phyloP scores from a whole-genome alignment of 2,329 filamentous ascomycete genomes.

The Fusarium sp. region DNA sequence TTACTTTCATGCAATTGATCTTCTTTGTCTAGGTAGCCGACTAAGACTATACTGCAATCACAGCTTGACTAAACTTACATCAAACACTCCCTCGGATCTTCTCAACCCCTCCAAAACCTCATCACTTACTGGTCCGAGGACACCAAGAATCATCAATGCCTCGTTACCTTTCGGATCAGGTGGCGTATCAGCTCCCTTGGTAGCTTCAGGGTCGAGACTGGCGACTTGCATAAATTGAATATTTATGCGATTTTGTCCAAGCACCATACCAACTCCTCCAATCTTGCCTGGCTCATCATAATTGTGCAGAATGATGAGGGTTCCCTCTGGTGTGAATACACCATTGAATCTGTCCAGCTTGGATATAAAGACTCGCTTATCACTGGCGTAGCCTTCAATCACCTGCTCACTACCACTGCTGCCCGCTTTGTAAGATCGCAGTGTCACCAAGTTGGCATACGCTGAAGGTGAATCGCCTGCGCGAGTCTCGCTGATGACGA shows the following conservation, averaged over 20 bases:
- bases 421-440: constrained; percentile 63
- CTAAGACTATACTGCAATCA: constrained; percentile 32
- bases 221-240: constrained; percentile 84
- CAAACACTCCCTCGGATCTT: constrained; percentile 63
- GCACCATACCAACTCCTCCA: constrained; percentile 77
- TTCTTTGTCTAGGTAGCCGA: too few relatives aligned
- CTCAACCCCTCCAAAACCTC: constrained; percentile 63
- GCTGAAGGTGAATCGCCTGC: constrained; percentile 71
- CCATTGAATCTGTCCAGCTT: constrained; percentile 79
- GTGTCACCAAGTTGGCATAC: constrained; percentile 77
- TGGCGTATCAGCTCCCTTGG: constrained; percentile 37
- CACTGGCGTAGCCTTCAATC: constrained; percentile 75
- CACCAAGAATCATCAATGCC: constrained; percentile 84
- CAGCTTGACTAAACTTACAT: constrained; percentile 64
- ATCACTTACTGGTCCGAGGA: constrained; percentile 72
- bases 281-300: constrained; percentile 87
- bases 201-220: constrained; percentile 54
- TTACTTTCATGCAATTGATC: neutral
- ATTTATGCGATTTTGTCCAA: constrained; percentile 79
- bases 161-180: constrained; percentile 63
- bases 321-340: constrained; percentile 78
- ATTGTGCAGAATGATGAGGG: constrained; percentile 81
- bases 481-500: constrained; percentile 80
- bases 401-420: constrained; percentile 53
- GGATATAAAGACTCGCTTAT: constrained; percentile 74